Evolutionary conservation across 768 basidiomycete species (phyloP).

Genomic region (Daedaleopsis nitida): DNA sequence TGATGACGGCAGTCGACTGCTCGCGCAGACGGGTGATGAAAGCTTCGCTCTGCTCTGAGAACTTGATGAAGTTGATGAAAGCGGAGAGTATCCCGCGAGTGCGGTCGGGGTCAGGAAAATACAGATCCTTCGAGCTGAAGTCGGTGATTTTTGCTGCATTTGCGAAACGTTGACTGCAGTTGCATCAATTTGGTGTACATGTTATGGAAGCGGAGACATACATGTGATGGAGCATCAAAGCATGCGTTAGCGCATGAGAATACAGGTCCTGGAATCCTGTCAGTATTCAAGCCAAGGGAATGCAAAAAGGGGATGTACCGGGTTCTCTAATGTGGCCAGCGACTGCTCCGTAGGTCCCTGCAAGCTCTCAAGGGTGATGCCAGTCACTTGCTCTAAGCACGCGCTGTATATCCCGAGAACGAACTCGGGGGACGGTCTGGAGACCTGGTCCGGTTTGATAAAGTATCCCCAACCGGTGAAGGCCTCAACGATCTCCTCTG

Average conservation of each 20-base stretch:
- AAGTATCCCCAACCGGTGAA: conserved; percentile 71
- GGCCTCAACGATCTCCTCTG: conserved; percentile 62
- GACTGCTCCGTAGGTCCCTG: conserved; percentile 59
- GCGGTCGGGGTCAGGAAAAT: conserved; percentile 71
- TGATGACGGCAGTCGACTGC: conserved; percentile 53
- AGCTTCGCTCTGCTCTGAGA: conserved; percentile 71
- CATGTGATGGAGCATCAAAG: conserved; percentile 65
- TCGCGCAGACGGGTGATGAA: conserved; percentile 66
- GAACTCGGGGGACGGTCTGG: conserved; percentile 68
- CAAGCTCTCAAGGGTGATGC: conserved; percentile 58
- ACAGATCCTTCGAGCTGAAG: conserved; percentile 76
- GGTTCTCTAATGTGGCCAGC: conserved; percentile 51
- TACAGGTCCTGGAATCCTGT: conserved; percentile 61
- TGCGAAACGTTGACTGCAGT: conserved; percentile 64
- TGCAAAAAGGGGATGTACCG: conserved; percentile 41
- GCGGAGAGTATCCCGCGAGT: conserved; percentile 79
- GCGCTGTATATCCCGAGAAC: conserved; percentile 69
- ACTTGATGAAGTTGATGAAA: conserved; percentile 93
- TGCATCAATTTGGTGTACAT: neutral
- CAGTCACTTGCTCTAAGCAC: conserved; percentile 73
- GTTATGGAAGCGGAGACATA: neutral
- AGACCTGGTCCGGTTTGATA: conserved; percentile 67
- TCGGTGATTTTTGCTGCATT: conserved; percentile 72
- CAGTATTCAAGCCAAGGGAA: neutral
- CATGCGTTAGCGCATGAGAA: conserved; percentile 55